Conservation (phyloP, 768 basidiomycete genomes). For the Trametes gibbosa region DNA sequence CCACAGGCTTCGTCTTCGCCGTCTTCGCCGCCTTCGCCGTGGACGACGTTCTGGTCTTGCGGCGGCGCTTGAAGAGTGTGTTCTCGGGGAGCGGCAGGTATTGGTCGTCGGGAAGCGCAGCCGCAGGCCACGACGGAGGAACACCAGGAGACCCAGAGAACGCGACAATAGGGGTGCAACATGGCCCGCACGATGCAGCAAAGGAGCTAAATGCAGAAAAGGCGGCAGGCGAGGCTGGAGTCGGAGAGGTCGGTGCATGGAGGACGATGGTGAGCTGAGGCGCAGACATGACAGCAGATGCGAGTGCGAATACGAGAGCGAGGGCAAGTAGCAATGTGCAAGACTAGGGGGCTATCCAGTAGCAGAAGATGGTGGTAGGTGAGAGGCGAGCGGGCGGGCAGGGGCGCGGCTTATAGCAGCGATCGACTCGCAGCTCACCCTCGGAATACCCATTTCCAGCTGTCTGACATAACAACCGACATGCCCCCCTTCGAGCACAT, state of each 20-base stretch:
- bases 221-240: background rate
- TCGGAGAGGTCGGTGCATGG: background rate
- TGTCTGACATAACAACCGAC: background rate
- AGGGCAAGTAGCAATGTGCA: background rate
- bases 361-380: slow-evolving; percentile 6
- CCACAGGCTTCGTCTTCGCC: background rate
- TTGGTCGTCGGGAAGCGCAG: background rate
- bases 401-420: background rate
- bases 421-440: background rate
- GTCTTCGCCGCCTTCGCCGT: too few species aligned
- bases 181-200: background rate
- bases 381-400: too few species aligned
- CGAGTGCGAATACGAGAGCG: background rate
- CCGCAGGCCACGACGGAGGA: background rate
- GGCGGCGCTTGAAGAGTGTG: background rate
- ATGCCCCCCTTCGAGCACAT: too few species aligned
- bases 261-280: slow-evolving; percentile 4
- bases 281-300: background rate
- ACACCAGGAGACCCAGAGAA: background rate
- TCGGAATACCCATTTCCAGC: background rate
- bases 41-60: too few species aligned
- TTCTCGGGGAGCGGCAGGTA: background rate
- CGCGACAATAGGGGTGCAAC: background rate
- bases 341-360: slow-evolving; percentile 6
- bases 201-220: background rate